Base-by-base conservation (phyloP, 768 basidiomycete species). In the Dioszegia aurantiaca region DNA sequence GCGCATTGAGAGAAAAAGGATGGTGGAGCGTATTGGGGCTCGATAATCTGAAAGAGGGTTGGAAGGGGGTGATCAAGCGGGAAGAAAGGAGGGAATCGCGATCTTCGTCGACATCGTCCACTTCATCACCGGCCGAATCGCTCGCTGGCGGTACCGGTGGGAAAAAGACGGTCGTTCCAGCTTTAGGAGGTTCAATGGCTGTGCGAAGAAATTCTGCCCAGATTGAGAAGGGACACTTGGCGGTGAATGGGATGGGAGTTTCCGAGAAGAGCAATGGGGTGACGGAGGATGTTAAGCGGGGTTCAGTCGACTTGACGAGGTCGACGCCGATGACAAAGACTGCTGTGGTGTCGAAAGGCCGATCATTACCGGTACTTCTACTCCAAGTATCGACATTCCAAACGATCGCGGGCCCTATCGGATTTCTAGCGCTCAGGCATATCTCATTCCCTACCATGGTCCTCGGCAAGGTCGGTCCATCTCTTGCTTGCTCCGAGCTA, bases 381-480 rank as follows among this genome's bases (percentile, higher is more conserved):
- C 41, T 90, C 53, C 89, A 90, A 77, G 88, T 90, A 73, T 85
- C 93, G 23, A 72, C 87, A 23, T 87, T 91, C 76, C 89, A 95
- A 64, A 92, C 92, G 39, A 79, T 85, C 37, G 94, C 94, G 1
- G 88, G 91, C 21, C 95, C 94, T 2, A 94, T 98, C 73, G 93
- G 94, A 52, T 98, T 98, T 79, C 88, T 92, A 11, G 86, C 92
- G 4, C 86, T 98, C 41, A 86, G 89, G 24, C 90, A 94, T 79
- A 92, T 99, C 73, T 91, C 91, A 17, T 98, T 97, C 80, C 95
- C 95, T 48, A 91, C 94, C 42, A 94, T 97, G 89, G 93, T 98
- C 31, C 87, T 98, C 63, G 95, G 90, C 52, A 98, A 98, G 68
- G 75, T 75, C 52, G 63, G 71, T 40, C 26, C 4, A 23, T 28